Percentiles rank a stretch among this genome's conserved stretches.
Evolutionary conservation across 1,139 yeast species (phyloP).

Genomic region (Debaryomyces singareniensis): DNA sequence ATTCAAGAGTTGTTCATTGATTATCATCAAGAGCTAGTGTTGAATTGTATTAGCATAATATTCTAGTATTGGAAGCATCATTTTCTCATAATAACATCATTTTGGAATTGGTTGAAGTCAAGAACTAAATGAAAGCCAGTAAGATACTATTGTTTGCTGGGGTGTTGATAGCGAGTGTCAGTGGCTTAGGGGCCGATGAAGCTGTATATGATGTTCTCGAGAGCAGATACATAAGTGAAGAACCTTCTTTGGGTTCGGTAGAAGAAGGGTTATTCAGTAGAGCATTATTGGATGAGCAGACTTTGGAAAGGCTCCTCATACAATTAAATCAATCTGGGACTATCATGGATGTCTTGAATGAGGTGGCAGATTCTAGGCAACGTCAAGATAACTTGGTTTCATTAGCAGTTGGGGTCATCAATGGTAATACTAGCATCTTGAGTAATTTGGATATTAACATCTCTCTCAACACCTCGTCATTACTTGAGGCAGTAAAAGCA

Average conservation of each 20-base stretch:
- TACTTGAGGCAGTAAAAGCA: slow-evolving; percentile 12
- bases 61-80: too few species aligned
- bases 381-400: slow-evolving; percentile 19
- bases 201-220: slow-evolving; percentile 1
- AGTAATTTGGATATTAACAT: slow-evolving; percentile 13
- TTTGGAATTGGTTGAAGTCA: too few species aligned
- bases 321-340: slow-evolving; percentile 24
- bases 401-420: slow-evolving; percentile 10
- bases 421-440: slow-evolving; percentile 5
- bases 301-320: slow-evolving; percentile 17
- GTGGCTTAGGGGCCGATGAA: slow-evolving; percentile 1
- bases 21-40: too few species aligned
- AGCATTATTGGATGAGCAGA: slow-evolving; percentile 6
- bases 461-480: slow-evolving; percentile 14
- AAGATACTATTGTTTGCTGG: too few species aligned
- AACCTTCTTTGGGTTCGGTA: slow-evolving; percentile 1
- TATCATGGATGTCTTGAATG: slow-evolving; percentile 21
- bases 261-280: slow-evolving; percentile 2
- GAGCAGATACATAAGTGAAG: not conserved
- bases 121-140: too few species aligned
- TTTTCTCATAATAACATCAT: too few species aligned
- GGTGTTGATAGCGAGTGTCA: not conserved
- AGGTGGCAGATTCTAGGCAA: slow-evolving; percentile 18
- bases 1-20: too few species aligned
- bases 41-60: too few species aligned